These are phyloP conservation scores for Phoma sp. DNA, from an alignment of 2,329 filamentous ascomycete genomes.

Conservation along the genomic window DNA sequence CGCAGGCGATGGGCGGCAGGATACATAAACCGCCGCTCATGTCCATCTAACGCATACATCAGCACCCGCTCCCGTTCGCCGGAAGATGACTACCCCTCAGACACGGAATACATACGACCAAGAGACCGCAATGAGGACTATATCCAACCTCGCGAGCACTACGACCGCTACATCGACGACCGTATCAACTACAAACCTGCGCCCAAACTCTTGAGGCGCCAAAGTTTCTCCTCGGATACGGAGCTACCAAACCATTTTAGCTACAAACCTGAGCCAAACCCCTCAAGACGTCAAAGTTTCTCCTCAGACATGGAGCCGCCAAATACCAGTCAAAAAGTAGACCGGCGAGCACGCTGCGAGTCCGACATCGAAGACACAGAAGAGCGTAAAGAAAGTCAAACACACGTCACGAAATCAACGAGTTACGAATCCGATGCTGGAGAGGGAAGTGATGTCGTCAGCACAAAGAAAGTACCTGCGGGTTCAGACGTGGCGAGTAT, in stretches of 20 bases:
- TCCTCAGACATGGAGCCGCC: too few relatives aligned
- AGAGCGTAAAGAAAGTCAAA: background rate
- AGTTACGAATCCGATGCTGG: background rate
- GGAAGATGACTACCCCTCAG: background rate
- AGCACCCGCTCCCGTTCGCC: background rate
- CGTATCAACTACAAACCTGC: background rate
- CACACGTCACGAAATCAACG: background rate
- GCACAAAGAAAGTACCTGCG: background rate
- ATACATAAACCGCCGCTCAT: slow-evolving; percentile 1
- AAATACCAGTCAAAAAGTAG: too few relatives aligned
- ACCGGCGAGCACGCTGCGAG: background rate
- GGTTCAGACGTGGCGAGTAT: background rate
- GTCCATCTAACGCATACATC: slow-evolving; percentile 5
- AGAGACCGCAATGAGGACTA: background rate
- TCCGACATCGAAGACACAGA: slow-evolving; percentile 1
- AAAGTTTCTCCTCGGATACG: too few relatives aligned
- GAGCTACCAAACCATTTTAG: background rate
- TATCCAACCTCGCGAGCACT: background rate
- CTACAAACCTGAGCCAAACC: background rate
- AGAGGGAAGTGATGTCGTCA: background rate
- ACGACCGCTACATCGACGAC: background rate
- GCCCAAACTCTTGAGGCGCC: background rate
- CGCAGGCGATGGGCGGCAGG: slow-evolving; percentile 6
- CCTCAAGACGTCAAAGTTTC: background rate
- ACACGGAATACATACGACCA: background rate